phyloP scores from a whole-genome alignment of 495 filamentous ascomycete species.

The Cercophora sp. region DNA sequence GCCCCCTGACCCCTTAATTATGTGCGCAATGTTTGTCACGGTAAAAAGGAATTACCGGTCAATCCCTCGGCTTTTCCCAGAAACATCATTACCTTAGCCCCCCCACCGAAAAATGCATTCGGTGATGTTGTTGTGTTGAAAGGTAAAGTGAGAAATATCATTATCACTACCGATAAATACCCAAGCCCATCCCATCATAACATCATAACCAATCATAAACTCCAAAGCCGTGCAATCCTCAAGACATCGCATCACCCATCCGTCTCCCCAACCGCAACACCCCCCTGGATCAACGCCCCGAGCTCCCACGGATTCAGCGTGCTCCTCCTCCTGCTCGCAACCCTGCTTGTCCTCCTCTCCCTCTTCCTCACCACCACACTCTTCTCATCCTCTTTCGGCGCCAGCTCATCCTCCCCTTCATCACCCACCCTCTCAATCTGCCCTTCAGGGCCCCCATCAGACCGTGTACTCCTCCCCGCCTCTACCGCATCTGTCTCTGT shows the following conservation, averaged over 20 bases:
- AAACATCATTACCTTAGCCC: no score
- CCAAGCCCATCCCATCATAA: background rate
- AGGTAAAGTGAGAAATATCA: background rate
- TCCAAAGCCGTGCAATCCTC: background rate
- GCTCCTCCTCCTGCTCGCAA: conserved; percentile 57
- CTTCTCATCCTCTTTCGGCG: conserved; percentile 9
- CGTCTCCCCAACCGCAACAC: conserved; percentile 1
- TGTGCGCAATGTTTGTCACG: no score
- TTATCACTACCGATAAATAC: background rate
- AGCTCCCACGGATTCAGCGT: conserved; percentile 71
- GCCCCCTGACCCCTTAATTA: no score
- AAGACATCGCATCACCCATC: background rate
- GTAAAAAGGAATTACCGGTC: no score
- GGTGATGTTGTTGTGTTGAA: no score
- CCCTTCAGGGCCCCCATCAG: background rate
- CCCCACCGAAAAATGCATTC: no score
- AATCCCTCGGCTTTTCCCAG: no score
- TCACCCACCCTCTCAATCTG: background rate
- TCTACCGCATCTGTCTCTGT: conserved; percentile 9
- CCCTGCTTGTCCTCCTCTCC: conserved; percentile 37
- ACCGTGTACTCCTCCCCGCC: conserved; percentile 11
- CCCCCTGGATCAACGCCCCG: conserved; percentile 41
- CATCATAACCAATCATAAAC: background rate
- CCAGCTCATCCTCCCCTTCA: conserved; percentile 23
- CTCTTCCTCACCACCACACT: conserved; percentile 36